Conservation (phyloP, 2,329 filamentous ascomycete genomes). For the Teratosphaeria viscida region DNA sequence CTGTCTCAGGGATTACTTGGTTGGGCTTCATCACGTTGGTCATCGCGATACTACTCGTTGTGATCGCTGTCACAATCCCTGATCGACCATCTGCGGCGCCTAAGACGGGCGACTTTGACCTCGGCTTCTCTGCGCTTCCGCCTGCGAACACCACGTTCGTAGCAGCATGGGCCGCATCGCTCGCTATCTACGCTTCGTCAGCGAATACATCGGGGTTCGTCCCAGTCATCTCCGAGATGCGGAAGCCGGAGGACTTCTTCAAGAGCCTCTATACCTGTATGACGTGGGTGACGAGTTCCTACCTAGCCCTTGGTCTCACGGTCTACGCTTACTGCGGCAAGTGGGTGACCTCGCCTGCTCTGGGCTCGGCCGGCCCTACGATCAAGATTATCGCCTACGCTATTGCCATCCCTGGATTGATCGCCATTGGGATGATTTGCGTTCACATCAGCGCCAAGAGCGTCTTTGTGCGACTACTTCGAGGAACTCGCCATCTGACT, state of each 20-base stretch:
- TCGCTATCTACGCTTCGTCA: conserved; percentile 48
- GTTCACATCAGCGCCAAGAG: conserved; percentile 41
- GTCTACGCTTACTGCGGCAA: conserved; percentile 51
- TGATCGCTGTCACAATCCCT: conserved; percentile 42
- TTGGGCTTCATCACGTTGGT: neutral
- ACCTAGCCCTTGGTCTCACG: conserved; percentile 47
- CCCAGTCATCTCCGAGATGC: conserved; percentile 56
- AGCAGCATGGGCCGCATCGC: conserved; percentile 45
- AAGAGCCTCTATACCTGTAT: conserved; percentile 49
- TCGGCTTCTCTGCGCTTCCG: conserved; percentile 46
- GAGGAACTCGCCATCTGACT: conserved; percentile 40
- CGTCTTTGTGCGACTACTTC: conserved; percentile 43
- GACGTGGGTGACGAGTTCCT: conserved; percentile 44
- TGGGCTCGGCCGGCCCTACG: conserved; percentile 47
- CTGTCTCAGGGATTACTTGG: neutral
- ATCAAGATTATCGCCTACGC: conserved; percentile 54
- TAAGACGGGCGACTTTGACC: conserved; percentile 45
- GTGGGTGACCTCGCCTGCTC: conserved; percentile 50
- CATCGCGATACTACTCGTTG: conserved; percentile 35
- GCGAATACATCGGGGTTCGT: conserved; percentile 51
- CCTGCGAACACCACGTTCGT: conserved; percentile 42
- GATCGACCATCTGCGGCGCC: conserved; percentile 51
- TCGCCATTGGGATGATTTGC: conserved; percentile 37
- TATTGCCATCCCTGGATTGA: conserved; percentile 44
- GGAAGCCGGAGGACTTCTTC: conserved; percentile 45